A percentile compares a stretch with the other conserved stretches of the same genome.
Conservation (phyloP, 805 yeast genomes). For the Blastobotrys peoriensis region DNA sequence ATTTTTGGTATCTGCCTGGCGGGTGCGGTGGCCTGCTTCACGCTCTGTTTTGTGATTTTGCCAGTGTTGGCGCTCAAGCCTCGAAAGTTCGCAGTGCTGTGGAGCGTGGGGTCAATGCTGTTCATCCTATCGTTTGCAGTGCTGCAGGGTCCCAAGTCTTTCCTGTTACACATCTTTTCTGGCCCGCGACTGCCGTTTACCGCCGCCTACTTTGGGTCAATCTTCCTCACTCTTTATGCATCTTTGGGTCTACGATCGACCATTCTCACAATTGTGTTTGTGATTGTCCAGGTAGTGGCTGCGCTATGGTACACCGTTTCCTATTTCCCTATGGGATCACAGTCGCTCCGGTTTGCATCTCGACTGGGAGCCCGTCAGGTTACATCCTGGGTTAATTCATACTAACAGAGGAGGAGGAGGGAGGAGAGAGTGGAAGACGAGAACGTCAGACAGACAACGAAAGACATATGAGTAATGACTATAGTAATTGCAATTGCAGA, state of each 20-base stretch:
- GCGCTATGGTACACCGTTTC: conserved; percentile 86
- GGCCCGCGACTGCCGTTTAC: conserved; percentile 76
- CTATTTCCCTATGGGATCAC: conserved; percentile 94
- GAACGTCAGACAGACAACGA: background rate
- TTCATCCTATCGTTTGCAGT: conserved; percentile 88
- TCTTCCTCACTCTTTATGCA: conserved; percentile 69
- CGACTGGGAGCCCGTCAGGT: conserved; percentile 54
- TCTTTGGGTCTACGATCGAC: conserved; percentile 68
- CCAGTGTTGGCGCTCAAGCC: conserved; percentile 90
- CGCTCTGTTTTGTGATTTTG: conserved; percentile 72
- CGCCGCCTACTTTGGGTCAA: conserved; percentile 70
- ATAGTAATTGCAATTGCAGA: too few species aligned
- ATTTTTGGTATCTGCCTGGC: conserved; percentile 72
- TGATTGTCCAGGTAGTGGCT: conserved; percentile 73
- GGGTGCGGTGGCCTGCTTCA: conserved; percentile 76
- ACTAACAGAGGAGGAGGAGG: background rate
- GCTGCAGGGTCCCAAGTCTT: conserved; percentile 86
- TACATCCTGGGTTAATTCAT: conserved; percentile 36
- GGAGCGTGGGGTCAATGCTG: conserved; percentile 87
- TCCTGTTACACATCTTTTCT: conserved; percentile 65
- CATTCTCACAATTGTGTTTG: conserved; percentile 66
- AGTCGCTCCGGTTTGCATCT: conserved; percentile 55
- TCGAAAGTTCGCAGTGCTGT: conserved; percentile 73
- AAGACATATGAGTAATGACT: too few species aligned
- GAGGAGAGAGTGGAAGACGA: background rate